Percentiles rank a stretch among this genome's conserved stretches.
These are phyloP conservation scores for Balansia obtecta DNA, from an alignment of 2,329 filamentous ascomycete genomes.

Conservation along the genomic window DNA sequence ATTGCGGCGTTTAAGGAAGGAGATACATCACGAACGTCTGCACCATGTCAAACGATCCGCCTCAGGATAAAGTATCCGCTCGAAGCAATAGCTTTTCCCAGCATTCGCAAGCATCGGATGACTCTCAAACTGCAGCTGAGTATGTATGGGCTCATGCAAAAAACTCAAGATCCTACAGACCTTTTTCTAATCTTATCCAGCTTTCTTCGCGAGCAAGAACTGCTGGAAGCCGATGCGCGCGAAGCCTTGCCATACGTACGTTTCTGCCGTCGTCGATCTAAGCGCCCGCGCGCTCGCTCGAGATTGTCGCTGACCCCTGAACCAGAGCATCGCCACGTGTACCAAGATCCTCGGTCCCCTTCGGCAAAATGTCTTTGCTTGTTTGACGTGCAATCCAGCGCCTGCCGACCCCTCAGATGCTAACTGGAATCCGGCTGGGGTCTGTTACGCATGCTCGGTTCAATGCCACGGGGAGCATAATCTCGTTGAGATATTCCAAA, in stretches of 20 bases:
- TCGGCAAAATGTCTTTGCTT: constrained; percentile 82
- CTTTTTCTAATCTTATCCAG: constrained; percentile 28
- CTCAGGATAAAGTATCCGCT: constrained; percentile 15
- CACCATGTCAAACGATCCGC: constrained; percentile 24
- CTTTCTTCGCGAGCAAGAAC: constrained; percentile 80
- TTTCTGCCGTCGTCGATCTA: not conserved
- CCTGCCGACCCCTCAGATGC: constrained; percentile 50
- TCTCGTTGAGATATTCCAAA: constrained; percentile 90
- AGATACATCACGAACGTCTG: not conserved
- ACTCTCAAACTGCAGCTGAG: constrained; percentile 64
- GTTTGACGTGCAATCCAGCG: constrained; percentile 82
- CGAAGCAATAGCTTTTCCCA: constrained; percentile 49
- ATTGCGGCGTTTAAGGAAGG: not conserved
- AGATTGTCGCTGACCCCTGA: constrained; percentile 14
- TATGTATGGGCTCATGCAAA: constrained; percentile 33
- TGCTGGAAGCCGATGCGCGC: constrained; percentile 86
- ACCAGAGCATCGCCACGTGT: constrained; percentile 81
- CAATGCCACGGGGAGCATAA: constrained; percentile 93
- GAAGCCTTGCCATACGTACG: constrained; percentile 86
- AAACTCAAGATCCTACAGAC: not conserved
- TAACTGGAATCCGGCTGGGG: constrained; percentile 48
- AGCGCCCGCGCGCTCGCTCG: constrained; percentile 5
- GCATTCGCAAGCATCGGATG: constrained; percentile 40
- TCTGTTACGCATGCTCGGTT: constrained; percentile 95
- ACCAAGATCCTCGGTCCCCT: constrained; percentile 82